Conservation (phyloP, 2,329 filamentous ascomycete species). For the Helotiales sp. region DNA sequence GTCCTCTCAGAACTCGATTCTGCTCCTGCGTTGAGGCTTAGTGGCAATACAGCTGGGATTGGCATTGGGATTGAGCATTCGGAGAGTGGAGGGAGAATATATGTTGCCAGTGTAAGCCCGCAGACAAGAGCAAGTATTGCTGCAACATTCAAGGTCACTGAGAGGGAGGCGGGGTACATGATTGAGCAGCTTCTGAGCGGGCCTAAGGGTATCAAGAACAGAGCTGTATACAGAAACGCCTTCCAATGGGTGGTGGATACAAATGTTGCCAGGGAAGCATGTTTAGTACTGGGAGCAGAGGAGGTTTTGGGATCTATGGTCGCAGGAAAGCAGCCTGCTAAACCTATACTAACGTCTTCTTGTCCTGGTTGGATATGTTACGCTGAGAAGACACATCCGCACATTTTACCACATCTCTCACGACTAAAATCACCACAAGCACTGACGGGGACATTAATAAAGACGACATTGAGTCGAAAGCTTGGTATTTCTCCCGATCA, state of each 20-base stretch:
- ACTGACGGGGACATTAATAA: conserved; percentile 83
- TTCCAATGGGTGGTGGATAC: conserved; percentile 94
- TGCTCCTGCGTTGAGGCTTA: conserved; percentile 45
- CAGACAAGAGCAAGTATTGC: conserved; percentile 89
- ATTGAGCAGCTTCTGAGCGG: conserved; percentile 78
- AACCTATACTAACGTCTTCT: conserved; percentile 79
- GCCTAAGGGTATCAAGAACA: conserved; percentile 63
- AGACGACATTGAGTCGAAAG: conserved; percentile 75
- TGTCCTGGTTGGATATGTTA: conserved; percentile 99
- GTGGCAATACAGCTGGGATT: conserved; percentile 27
- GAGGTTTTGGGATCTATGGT: conserved; percentile 56
- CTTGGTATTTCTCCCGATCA: conserved; percentile 72
- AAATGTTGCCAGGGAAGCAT: conserved; percentile 77
- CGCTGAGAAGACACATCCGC: conserved; percentile 95
- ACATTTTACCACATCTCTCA: conserved; percentile 88
- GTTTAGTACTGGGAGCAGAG: conserved; percentile 76
- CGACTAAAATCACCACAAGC: conserved; percentile 93
- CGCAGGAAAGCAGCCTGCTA: conserved; percentile 32
- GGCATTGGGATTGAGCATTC: conserved; percentile 49
- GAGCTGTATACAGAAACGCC: conserved; percentile 70
- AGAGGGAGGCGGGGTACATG: conserved; percentile 76
- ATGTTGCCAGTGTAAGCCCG: conserved; percentile 89
- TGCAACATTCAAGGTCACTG: conserved; percentile 74
- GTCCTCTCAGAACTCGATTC: conserved; percentile 81
- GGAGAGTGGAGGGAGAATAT: conserved; percentile 68